phyloP scores from a whole-genome alignment of 2,329 filamentous ascomycete species.

The Tolypocladium cylindrosporum region DNA sequence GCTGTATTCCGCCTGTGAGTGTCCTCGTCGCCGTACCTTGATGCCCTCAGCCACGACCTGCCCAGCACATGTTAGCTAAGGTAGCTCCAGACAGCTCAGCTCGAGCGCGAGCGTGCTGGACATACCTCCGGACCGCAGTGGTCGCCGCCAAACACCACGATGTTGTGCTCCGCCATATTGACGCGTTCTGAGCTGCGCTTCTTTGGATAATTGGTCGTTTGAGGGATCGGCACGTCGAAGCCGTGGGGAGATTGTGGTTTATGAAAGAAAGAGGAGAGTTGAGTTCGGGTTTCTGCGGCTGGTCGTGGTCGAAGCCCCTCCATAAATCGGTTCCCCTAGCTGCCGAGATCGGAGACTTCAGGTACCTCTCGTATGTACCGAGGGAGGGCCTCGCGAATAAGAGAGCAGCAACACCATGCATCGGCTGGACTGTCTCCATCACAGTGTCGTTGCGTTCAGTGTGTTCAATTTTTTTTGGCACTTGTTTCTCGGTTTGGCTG shows the following conservation, averaged over 20 bases:
- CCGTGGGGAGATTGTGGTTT: background rate
- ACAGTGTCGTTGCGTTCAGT: background rate
- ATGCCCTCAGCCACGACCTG: constrained; percentile 73
- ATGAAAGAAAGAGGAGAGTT: background rate
- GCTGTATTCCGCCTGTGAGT: background rate
- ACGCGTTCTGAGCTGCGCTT: background rate
- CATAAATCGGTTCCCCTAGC: constrained; percentile 14
- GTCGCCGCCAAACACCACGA: constrained; percentile 75
- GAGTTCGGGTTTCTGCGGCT: background rate
- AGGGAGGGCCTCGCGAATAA: background rate
- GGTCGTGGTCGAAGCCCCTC: background rate
- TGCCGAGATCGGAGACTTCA: constrained; percentile 24
- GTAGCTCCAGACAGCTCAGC: constrained; percentile 1
- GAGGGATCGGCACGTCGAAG: background rate
- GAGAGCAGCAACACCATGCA: background rate
- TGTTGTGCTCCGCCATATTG: constrained; percentile 59
- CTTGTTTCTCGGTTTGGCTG: too few species aligned
- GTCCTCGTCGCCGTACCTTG: constrained; percentile 49
- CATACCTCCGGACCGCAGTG: constrained; percentile 78
- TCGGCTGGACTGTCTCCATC: background rate
- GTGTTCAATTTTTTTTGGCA: too few species aligned
- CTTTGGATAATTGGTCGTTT: background rate
- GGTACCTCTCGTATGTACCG: background rate
- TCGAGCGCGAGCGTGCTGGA: constrained; percentile 2
- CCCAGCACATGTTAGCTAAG: constrained; percentile 9